Percentiles rank a stretch among this genome's conserved stretches.
Conservation (phyloP, 768 basidiomycete genomes). For the Botryobasidium botryosum region DNA sequence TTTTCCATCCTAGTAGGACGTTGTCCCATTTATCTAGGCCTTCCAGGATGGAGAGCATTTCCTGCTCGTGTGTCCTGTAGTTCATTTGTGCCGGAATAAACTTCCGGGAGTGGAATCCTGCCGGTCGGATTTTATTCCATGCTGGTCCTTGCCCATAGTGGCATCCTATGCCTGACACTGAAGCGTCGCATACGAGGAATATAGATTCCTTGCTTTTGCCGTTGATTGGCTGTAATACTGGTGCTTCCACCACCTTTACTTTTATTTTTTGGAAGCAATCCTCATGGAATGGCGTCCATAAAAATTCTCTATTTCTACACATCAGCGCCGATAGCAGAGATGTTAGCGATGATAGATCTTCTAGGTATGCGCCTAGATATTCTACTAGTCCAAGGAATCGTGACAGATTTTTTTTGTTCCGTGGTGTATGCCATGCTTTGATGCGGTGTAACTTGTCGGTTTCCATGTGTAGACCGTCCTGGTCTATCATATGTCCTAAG, state of each 20-base stretch:
- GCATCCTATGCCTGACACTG: conserved; percentile 16
- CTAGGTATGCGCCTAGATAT: conserved; percentile 24
- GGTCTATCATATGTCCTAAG: conserved; percentile 27
- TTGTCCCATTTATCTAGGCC: neutral
- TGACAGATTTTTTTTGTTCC: conserved; percentile 23
- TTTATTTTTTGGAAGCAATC: conserved; percentile 15
- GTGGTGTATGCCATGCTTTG: conserved; percentile 21
- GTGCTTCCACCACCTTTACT: conserved; percentile 11
- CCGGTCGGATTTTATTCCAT: conserved; percentile 16
- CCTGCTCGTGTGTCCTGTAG: conserved; percentile 17
- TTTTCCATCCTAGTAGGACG: neutral
- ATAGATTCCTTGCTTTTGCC: conserved; percentile 13
- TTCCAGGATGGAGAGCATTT: neutral
- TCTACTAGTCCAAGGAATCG: conserved; percentile 26
- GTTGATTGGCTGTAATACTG: conserved; percentile 16
- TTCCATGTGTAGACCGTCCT: conserved; percentile 24
- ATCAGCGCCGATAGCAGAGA: conserved; percentile 19
- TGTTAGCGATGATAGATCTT: conserved; percentile 21
- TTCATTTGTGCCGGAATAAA: conserved; percentile 18
- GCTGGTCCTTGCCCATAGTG: conserved; percentile 19
- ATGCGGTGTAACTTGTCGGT: conserved; percentile 23
- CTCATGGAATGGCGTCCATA: conserved; percentile 18
- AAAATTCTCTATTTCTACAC: conserved; percentile 18
- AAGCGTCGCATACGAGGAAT: conserved; percentile 19
- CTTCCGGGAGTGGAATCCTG: conserved; percentile 19